Evolutionary conservation across 2,329 filamentous ascomycete species (phyloP).

Genomic region (Aspergillus spinulosporus): DNA sequence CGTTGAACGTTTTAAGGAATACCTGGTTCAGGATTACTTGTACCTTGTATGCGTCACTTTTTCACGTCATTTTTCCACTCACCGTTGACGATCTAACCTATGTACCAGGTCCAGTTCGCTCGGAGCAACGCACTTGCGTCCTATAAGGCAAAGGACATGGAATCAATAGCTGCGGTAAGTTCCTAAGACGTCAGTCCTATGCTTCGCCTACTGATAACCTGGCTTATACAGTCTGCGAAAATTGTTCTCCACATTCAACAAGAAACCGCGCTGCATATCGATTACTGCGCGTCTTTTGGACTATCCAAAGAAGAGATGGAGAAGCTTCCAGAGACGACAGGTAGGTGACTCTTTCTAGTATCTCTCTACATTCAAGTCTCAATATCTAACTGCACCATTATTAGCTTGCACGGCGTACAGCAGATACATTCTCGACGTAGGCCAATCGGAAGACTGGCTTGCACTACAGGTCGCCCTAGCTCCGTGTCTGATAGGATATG

Average conservation of each 20-base stretch:
- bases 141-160: constrained; percentile 76
- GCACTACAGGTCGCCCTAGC: constrained; percentile 81
- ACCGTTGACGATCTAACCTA: constrained; percentile 7
- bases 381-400: constrained; percentile 5
- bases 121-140: constrained; percentile 80
- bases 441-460: constrained; percentile 83
- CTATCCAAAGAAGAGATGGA: constrained; percentile 73
- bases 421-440: constrained; percentile 83
- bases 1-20: constrained; percentile 76
- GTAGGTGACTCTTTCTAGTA: constrained; percentile 43
- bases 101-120: constrained; percentile 73
- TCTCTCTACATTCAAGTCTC: background rate
- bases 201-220: background rate
- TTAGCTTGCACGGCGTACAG: constrained; percentile 77
- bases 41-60: constrained; percentile 65
- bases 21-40: constrained; percentile 88
- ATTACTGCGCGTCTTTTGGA: constrained; percentile 80
- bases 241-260: constrained; percentile 75
- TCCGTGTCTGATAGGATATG: constrained; percentile 88
- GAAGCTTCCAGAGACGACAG: constrained; percentile 70
- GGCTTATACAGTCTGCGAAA: constrained; percentile 54
- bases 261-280: constrained; percentile 78
- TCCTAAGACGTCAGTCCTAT: background rate
- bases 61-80: background rate
- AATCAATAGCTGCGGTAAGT: constrained; percentile 69